Evolutionary conservation across 73 alveolate genomes (phyloP), one percentile per base, ranked within the genome.

Genomic region (Loxodes magnus): DNA sequence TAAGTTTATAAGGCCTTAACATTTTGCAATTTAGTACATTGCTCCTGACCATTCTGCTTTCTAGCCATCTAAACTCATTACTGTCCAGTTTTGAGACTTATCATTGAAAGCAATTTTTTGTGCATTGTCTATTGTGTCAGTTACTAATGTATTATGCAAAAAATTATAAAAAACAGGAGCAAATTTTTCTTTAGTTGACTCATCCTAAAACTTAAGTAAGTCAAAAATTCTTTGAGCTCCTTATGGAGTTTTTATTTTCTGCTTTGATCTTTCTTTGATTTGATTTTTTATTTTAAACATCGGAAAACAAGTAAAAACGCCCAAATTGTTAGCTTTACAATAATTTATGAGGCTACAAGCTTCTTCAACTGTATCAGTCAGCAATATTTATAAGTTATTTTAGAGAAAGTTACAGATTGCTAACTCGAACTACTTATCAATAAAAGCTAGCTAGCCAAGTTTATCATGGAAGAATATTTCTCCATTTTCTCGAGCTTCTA

Each of bases 1-100:
- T 28, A 43, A 35, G 20, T 71, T 61, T 91, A 85, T 85, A 9
- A 53, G 67, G 0, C 96, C 96, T 36, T 58, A 63, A 9, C 78
- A 69, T 46, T 44, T 63, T 7, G 93, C 96, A 30, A 91, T 84
- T 4, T 94, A 93, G 10, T 72, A 56, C 84, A 85, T 74, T 6
- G 87, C 74, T 1, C 96, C 96, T 2, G 91, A 57, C 3, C 56
- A 56, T 59, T 80, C 92, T 23, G 81, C 71, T 16, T 80, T 42
- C 35, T 74, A 88, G 0, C 96, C 96, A 43, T 64, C 67, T 22
- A 65, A 53, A 17, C 94, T 85, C 3, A 85, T 94, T 2, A 76
- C 89, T 58, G 90, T 55, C 9, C 26, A 9, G 24, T 53, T 37
- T 25, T 82, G 57, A 30, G 56, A 53, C 3, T 30, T 31, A 44